Percentiles rank a stretch among this genome's conserved stretches.
phyloP scores from a whole-genome alignment of 2,329 filamentous ascomycete species.

The Verruconis gallopava region DNA sequence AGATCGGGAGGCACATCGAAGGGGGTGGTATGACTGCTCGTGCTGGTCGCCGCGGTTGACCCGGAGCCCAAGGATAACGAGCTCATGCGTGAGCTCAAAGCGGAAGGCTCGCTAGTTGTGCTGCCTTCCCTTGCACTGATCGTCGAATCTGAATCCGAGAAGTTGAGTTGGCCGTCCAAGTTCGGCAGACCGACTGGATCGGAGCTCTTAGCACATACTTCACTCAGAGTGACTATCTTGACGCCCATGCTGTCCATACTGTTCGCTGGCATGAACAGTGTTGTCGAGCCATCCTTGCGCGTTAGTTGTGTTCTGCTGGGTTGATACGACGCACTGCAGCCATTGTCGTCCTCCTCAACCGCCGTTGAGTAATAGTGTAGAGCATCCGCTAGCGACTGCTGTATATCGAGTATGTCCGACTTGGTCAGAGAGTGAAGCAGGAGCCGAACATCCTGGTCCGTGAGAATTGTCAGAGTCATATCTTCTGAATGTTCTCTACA shows the following conservation, averaged over 20 bases:
- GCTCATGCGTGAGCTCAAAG: neutral
- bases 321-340: slow-evolving; percentile 47
- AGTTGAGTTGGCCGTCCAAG: neutral
- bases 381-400: slow-evolving; percentile 44
- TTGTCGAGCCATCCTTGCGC: slow-evolving; percentile 47
- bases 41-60: neutral
- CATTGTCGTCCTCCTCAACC: slow-evolving; percentile 39
- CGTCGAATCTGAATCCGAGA: neutral
- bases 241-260: slow-evolving; percentile 47
- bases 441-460: slow-evolving; percentile 40
- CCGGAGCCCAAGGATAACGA: neutral
- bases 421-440: slow-evolving; percentile 43
- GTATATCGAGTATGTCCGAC: slow-evolving; percentile 45
- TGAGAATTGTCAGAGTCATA: slow-evolving; percentile 44
- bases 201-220: slow-evolving; percentile 13
- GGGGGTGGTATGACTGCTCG: slow-evolving; percentile 3
- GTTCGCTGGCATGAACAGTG: slow-evolving; percentile 55
- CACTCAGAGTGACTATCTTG: slow-evolving; percentile 48
- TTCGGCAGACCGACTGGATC: slow-evolving; percentile 12
- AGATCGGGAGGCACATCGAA: slow-evolving; percentile 8
- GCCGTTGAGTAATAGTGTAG: slow-evolving; percentile 53
- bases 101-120: neutral
- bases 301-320: slow-evolving; percentile 48
- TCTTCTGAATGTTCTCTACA: too few species aligned
- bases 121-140: neutral